Conservation (phyloP, 129 eudicot species). For the Helichrysum umbraculigerum region DNA sequence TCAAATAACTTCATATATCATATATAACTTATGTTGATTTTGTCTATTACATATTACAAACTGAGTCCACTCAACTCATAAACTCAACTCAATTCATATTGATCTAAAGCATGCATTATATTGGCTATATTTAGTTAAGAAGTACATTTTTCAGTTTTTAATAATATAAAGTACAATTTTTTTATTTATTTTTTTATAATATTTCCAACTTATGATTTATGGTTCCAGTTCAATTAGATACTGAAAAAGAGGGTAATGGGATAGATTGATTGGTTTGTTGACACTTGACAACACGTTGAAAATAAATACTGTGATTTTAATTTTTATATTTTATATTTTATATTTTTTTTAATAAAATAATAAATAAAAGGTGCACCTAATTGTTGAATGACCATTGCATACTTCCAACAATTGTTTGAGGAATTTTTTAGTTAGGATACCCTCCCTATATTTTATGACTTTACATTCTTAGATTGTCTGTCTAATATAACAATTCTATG, state of each 20-base stretch:
- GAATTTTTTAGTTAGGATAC: background rate
- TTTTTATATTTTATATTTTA: no score
- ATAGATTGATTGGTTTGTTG: slow-evolving; percentile 1
- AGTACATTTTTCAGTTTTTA: no score
- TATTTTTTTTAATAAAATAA: no score
- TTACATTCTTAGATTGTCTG: background rate
- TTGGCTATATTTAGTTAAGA: no score
- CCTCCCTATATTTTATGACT: background rate
- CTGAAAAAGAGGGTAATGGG: background rate
- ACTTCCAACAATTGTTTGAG: background rate
- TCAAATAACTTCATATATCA: background rate
- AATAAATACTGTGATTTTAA: no score
- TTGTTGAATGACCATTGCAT: background rate
- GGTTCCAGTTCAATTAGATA: background rate
- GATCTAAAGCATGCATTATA: no score
- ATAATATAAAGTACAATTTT: no score
- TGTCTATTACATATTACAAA: no score
- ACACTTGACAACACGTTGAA: background rate
- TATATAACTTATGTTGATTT: background rate
- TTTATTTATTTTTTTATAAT: background rate
- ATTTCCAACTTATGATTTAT: background rate
- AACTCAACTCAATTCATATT: no score
- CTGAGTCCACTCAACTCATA: no score
- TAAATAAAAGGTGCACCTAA: background rate
- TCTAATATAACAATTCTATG: background rate